phyloP scores from a whole-genome alignment of 495 filamentous ascomycete species.

The Xylaria scruposa region DNA sequence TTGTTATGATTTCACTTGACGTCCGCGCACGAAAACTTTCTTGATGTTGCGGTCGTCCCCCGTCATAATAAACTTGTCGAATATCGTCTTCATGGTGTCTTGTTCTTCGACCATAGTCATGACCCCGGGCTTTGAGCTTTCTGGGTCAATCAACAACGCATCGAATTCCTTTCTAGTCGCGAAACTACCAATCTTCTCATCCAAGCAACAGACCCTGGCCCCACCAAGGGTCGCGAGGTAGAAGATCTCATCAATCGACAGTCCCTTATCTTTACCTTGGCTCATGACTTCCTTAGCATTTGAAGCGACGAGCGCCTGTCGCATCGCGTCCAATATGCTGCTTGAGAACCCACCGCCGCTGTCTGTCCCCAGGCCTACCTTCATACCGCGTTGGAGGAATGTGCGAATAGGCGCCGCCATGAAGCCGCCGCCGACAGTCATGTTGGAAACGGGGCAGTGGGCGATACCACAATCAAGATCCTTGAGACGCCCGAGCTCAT shows the following conservation, averaged over 20 bases:
- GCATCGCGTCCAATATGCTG: constrained; percentile 66
- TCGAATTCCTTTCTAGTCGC: constrained; percentile 69
- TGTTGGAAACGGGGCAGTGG: constrained; percentile 69
- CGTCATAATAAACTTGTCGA: constrained; percentile 72
- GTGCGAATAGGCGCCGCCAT: constrained; percentile 66
- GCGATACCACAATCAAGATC: constrained; percentile 62
- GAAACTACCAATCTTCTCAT: constrained; percentile 63
- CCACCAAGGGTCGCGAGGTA: constrained; percentile 69
- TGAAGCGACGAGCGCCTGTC: constrained; percentile 66
- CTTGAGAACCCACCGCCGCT: constrained; percentile 68
- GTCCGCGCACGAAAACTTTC: constrained; percentile 63
- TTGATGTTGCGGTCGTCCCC: constrained; percentile 69
- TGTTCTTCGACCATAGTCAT: constrained; percentile 62
- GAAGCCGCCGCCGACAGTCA: constrained; percentile 65
- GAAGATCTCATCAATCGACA: constrained; percentile 62
- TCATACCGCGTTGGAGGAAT: constrained; percentile 63
- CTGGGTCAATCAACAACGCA: constrained; percentile 61
- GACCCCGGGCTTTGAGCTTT: constrained; percentile 48
- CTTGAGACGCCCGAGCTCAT: constrained; percentile 57
- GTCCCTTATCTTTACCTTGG: constrained; percentile 52
- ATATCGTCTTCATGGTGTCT: constrained; percentile 53
- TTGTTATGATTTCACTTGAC: constrained; percentile 47
- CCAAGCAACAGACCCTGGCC: constrained; percentile 65
- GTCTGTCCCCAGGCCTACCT: constrained; percentile 72
- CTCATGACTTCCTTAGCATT: constrained; percentile 59